Evolutionary conservation across 768 basidiomycete species (phyloP).

Genomic region (Tulasnella sp.): DNA sequence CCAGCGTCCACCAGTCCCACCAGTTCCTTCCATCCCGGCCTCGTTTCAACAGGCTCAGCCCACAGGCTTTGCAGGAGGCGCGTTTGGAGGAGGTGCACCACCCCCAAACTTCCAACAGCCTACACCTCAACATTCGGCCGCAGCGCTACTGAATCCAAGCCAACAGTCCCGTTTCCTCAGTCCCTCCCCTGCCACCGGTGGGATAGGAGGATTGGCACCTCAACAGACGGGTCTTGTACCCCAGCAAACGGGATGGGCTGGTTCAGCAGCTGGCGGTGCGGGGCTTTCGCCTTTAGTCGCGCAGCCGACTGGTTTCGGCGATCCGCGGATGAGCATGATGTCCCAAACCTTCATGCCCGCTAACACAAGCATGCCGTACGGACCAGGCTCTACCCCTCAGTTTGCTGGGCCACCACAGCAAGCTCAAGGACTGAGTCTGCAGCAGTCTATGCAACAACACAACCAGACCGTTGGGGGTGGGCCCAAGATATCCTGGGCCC

Average conservation of each 20-base stretch:
- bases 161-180: constrained; percentile 57
- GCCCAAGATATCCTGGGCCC: constrained; percentile 80
- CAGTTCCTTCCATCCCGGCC: constrained; percentile 9
- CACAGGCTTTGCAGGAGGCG: constrained; percentile 24
- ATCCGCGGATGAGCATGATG: constrained; percentile 88
- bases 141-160: constrained; percentile 40
- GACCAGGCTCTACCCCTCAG: constrained; percentile 53
- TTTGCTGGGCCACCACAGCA: constrained; percentile 61
- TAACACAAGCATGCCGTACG: constrained; percentile 39
- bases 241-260: constrained; percentile 65
- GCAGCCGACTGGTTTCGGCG: constrained; percentile 78
- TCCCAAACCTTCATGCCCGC: constrained; percentile 87
- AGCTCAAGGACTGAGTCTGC: constrained; percentile 54
- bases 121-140: constrained; percentile 28
- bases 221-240: constrained; percentile 29
- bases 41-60: constrained; percentile 28
- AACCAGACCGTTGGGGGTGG: constrained; percentile 73
- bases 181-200: constrained; percentile 51
- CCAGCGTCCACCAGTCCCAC: constrained; percentile 37
- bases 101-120: constrained; percentile 25
- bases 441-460: constrained; percentile 86
- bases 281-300: constrained; percentile 56
- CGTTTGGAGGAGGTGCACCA: constrained; percentile 25
- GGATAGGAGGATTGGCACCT: constrained; percentile 45
- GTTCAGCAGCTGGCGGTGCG: constrained; percentile 42